Percentiles rank a stretch among this genome's conserved stretches.
phyloP scores from a whole-genome alignment of 2,329 filamentous ascomycete genomes.

The Colletotrichum australisinense region DNA sequence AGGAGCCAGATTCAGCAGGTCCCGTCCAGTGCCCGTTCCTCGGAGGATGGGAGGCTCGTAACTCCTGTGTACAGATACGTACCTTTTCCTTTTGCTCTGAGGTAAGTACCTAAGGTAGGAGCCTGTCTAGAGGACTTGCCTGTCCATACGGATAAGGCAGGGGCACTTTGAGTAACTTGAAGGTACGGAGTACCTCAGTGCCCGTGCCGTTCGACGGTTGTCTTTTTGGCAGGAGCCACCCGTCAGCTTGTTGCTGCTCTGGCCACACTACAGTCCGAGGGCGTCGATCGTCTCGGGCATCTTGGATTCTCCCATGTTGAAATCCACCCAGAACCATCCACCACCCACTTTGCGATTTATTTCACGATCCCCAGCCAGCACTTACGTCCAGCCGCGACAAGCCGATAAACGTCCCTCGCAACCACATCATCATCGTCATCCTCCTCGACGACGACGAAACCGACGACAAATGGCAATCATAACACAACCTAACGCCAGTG shows the following conservation, averaged over 20 bases:
- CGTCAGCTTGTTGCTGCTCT: not conserved
- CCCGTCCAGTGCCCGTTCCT: not conserved
- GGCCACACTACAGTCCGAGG: not conserved
- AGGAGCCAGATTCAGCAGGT: not conserved
- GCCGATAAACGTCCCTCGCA: not conserved
- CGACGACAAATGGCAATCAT: not conserved
- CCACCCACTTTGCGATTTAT: not conserved
- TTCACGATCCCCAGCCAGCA: not conserved
- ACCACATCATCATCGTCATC: not conserved
- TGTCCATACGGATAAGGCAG: not conserved
- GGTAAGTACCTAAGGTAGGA: no score
- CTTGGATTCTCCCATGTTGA: not conserved
- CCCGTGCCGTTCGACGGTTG: not conserved
- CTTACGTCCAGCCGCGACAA: not conserved
- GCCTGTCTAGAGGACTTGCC: not conserved
- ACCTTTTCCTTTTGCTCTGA: no score
- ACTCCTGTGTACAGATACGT: not conserved
- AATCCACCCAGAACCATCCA: not conserved
- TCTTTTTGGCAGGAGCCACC: not conserved
- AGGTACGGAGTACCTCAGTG: not conserved
- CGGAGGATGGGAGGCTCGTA: not conserved
- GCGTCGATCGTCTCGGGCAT: slow-evolving; percentile 29
- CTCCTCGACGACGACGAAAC: no score
- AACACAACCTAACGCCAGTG: not conserved
- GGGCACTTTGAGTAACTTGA: not conserved